Evolutionary conservation across 2,329 filamentous ascomycete species (phyloP).

Genomic region (Trichophyton equinum): DNA sequence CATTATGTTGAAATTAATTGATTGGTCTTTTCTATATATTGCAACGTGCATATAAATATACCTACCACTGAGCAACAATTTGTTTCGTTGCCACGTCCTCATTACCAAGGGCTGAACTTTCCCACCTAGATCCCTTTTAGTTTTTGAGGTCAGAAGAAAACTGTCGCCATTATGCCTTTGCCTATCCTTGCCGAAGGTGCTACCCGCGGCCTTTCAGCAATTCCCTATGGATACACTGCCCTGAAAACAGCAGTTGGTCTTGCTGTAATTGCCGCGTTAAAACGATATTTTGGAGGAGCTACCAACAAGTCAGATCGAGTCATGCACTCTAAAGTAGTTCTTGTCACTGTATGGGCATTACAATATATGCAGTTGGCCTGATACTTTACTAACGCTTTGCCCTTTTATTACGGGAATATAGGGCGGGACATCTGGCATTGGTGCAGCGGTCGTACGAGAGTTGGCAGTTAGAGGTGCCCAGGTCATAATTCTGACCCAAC

Average conservation of each 20-base stretch:
- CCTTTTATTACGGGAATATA: constrained; percentile 19
- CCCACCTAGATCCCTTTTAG: neutral
- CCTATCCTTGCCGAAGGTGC: constrained; percentile 44
- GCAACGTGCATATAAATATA: neutral
- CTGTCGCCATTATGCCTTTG: constrained; percentile 44
- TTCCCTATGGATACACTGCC: constrained; percentile 42
- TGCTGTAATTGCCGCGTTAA: constrained; percentile 45
- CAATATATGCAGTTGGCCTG: neutral
- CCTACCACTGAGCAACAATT: too few species aligned
- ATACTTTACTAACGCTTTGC: constrained; percentile 12
- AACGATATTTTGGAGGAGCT: constrained; percentile 66
- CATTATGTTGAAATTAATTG: neutral
- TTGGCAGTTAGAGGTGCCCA: constrained; percentile 78
- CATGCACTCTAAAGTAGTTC: constrained; percentile 86
- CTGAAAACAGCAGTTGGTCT: constrained; percentile 43
- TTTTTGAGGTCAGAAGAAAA: neutral
- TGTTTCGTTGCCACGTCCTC: too few species aligned
- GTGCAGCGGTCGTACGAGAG: constrained; percentile 59
- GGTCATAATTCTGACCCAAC: constrained; percentile 75
- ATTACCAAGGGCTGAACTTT: too few species aligned
- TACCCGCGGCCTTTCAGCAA: constrained; percentile 41
- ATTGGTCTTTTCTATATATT: neutral
- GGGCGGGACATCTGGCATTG: constrained; percentile 88
- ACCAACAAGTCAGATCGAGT: constrained; percentile 62
- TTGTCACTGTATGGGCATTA: constrained; percentile 58